Evolutionary conservation across 208 protist species (phyloP).

Genomic region (Wallacemonas sp.): DNA sequence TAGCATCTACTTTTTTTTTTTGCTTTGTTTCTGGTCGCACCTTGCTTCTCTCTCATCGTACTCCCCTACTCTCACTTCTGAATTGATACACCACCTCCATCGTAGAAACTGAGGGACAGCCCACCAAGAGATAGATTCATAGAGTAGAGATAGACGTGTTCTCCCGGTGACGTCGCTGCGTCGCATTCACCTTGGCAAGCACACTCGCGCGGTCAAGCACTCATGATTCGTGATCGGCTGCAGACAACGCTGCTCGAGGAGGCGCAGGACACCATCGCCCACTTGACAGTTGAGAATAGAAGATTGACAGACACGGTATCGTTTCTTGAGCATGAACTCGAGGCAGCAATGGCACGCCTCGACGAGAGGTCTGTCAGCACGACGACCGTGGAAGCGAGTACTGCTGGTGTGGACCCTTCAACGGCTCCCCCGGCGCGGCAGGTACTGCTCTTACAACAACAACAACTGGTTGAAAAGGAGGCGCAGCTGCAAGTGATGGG

Average conservation of each 20-base stretch:
- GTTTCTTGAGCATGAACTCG: not conserved
- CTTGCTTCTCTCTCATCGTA: too few species aligned
- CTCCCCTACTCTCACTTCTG: not conserved
- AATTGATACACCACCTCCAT: not conserved
- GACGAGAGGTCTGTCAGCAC: too few species aligned
- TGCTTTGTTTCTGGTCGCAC: too few species aligned
- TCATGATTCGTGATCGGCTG: constrained; percentile 26
- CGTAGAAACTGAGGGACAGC: too few species aligned
- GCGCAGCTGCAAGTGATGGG: constrained; percentile 20
- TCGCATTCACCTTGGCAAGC: not conserved
- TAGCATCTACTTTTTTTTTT: too few species aligned
- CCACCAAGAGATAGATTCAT: not conserved
- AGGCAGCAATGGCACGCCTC: not conserved
- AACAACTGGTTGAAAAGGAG: constrained; percentile 27
- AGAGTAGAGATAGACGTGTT: not conserved
- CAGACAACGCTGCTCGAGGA: constrained; percentile 21
- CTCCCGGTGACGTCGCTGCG: not conserved
- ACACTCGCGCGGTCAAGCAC: constrained; percentile 15
- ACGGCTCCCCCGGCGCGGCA: too few species aligned
- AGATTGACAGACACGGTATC: constrained; percentile 16
- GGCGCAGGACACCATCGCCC: constrained; percentile 24
- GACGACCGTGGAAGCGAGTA: too few species aligned
- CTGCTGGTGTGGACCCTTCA: too few species aligned
- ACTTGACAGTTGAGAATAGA: constrained; percentile 34
- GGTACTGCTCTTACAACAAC: too few species aligned